Percentiles rank a stretch among this genome's conserved stretches.
These are phyloP conservation scores for Diaporthe batatas DNA, from an alignment of 2,329 filamentous ascomycete genomes.

Conservation along the genomic window DNA sequence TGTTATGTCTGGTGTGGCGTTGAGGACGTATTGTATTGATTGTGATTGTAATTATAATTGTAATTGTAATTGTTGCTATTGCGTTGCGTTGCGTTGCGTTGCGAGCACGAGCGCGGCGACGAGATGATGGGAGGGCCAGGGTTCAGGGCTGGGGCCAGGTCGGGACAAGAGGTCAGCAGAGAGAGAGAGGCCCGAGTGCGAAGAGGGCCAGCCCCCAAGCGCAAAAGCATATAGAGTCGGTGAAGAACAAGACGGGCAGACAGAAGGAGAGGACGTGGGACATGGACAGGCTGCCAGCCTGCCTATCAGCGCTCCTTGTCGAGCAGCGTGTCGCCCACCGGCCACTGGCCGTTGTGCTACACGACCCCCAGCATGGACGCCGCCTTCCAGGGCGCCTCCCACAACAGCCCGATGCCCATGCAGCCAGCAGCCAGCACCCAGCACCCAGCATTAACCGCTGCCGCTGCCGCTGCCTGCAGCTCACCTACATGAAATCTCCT, in stretches of 20 bases:
- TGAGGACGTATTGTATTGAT: no score
- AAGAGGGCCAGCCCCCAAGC: conserved; percentile 29
- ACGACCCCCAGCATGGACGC: neutral
- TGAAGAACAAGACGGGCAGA: neutral
- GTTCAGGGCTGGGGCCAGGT: conserved; percentile 8
- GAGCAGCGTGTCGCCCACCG: conserved; percentile 26
- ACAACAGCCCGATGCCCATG: neutral
- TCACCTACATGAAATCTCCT: no score
- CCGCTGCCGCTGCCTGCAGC: conserved; percentile 3
- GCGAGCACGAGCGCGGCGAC: conserved; percentile 5
- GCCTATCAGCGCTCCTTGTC: conserved; percentile 2
- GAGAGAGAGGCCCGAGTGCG: neutral
- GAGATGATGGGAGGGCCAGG: conserved; percentile 4
- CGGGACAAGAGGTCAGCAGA: neutral
- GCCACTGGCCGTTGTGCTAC: no score
- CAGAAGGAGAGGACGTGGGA: neutral
- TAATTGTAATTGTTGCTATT: no score
- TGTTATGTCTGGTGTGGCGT: no score
- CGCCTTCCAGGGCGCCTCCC: conserved; percentile 5
- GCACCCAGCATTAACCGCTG: conserved; percentile 11
- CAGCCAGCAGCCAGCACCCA: no score
- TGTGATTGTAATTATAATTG: no score
- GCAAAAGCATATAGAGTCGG: conserved; percentile 35
- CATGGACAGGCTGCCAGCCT: neutral
- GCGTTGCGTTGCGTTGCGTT: no score